Evolutionary conservation across 202 grass and related monocot genomes (phyloP).

Genomic region (Bolboschoenoplectus hybrid): DNA sequence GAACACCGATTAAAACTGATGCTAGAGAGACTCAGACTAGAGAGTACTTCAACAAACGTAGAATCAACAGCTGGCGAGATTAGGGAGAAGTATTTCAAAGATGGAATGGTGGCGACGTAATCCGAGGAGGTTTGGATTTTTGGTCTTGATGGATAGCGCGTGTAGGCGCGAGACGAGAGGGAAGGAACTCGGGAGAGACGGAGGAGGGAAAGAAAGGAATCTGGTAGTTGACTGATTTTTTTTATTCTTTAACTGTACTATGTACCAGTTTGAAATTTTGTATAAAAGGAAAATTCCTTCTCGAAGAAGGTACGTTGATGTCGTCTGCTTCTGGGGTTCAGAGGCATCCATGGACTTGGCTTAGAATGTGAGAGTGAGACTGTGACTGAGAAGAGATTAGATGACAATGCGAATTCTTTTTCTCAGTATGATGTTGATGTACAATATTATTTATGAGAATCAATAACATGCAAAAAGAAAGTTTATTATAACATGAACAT

Average conservation of each 20-base stretch:
- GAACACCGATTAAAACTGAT: background rate
- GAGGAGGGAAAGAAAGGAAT: background rate
- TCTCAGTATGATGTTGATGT: background rate
- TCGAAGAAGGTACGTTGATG: background rate
- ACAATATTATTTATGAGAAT: too few relatives aligned
- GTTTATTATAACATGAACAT: background rate
- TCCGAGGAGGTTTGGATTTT: background rate
- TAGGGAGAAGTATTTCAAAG: background rate
- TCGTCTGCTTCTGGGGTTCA: background rate
- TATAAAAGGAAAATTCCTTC: background rate
- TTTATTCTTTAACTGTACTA: background rate
- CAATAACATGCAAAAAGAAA: too few relatives aligned
- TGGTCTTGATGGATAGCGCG: background rate
- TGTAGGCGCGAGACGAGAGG: background rate
- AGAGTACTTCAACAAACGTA: background rate
- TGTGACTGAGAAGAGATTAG: too few relatives aligned
- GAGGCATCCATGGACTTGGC: background rate
- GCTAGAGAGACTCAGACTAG: background rate
- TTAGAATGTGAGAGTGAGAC: background rate
- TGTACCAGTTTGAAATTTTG: background rate
- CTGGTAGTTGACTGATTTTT: constrained; percentile 13
- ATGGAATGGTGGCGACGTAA: constrained; percentile 12
- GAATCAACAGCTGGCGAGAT: background rate
- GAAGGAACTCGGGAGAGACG: background rate
- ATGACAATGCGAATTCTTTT: background rate